Evolutionary conservation across 2,329 filamentous ascomycete genomes (phyloP).

Genomic region (Coleophoma cylindrospora): DNA sequence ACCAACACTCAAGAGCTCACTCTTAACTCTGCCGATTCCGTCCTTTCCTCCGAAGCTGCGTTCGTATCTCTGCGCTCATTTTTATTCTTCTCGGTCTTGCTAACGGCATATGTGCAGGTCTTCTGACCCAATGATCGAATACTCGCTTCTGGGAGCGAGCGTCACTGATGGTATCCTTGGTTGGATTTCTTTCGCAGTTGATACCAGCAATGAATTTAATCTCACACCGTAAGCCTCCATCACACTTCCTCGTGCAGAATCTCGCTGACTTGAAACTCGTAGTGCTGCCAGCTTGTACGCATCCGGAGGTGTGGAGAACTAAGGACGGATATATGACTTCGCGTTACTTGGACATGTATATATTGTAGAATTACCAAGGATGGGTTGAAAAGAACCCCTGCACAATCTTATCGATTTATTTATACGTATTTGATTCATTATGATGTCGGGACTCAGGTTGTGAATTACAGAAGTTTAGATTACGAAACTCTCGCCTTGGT

Average conservation of each 20-base stretch:
- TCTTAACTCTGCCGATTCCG: slow-evolving; percentile 40
- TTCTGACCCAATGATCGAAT: slow-evolving; percentile 48
- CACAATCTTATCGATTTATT: background rate
- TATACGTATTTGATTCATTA: too few species aligned
- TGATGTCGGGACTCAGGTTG: too few species aligned
- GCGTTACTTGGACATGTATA: too few species aligned
- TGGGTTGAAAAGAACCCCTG: background rate
- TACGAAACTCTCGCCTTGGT: too few species aligned
- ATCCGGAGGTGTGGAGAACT: slow-evolving; percentile 2
- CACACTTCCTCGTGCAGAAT: too few species aligned
- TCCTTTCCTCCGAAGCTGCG: slow-evolving; percentile 39
- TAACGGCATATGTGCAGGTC: slow-evolving; percentile 10
- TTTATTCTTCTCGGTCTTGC: too few species aligned
- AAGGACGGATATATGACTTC: background rate
- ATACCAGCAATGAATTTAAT: background rate
- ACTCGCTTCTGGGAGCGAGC: slow-evolving; percentile 47
- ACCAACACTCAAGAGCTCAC: slow-evolving; percentile 40
- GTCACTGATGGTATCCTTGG: slow-evolving; percentile 45
- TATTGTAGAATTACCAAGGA: background rate
- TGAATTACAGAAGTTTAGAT: too few species aligned
- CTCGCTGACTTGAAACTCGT: too few species aligned
- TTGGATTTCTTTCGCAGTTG: slow-evolving; percentile 48
- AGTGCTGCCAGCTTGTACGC: background rate
- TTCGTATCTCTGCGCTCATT: too few species aligned
- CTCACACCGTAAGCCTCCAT: too few species aligned